Evolutionary conservation across 2,329 filamentous ascomycete species (phyloP).

Genomic region (Pseudogymnoascus sp.): DNA sequence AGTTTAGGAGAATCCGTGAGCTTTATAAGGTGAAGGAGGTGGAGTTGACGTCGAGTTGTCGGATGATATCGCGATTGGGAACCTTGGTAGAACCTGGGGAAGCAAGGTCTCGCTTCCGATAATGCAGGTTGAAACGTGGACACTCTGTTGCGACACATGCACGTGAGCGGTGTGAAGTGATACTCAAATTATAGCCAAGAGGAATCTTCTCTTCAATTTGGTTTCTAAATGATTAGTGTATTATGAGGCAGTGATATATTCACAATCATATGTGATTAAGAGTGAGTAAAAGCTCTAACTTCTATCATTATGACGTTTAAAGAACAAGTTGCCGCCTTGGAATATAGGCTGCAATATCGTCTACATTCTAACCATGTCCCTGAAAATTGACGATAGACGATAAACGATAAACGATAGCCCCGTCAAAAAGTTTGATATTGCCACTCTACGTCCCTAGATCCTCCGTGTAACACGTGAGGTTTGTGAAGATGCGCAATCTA

Average conservation of each 20-base stretch:
- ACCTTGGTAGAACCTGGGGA: conserved; percentile 6
- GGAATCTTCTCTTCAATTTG: background rate
- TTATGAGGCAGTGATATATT: too few relatives aligned
- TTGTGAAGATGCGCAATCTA: conserved; percentile 70
- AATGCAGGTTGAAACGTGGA: background rate
- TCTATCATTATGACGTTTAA: too few relatives aligned
- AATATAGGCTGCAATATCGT: background rate
- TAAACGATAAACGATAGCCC: conserved; percentile 1
- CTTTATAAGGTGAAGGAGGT: background rate
- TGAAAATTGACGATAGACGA: conserved; percentile 5
- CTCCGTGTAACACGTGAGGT: conserved; percentile 2
- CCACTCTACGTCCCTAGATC: background rate
- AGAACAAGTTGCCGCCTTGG: background rate
- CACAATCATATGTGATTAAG: background rate
- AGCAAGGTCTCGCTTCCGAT: conserved; percentile 1
- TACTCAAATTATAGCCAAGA: background rate
- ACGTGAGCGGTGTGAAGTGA: background rate
- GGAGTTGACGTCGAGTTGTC: conserved; percentile 3
- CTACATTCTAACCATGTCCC: background rate
- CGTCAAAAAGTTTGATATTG: conserved; percentile 6
- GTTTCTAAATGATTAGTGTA: background rate
- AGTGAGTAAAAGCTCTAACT: background rate
- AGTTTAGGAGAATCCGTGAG: background rate
- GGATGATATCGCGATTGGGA: conserved; percentile 6
- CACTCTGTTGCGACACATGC: background rate